A percentile compares a stretch with the other conserved stretches of the same genome.
phyloP scores from a whole-genome alignment of 2,329 filamentous ascomycete genomes.

The Alternaria sp. region DNA sequence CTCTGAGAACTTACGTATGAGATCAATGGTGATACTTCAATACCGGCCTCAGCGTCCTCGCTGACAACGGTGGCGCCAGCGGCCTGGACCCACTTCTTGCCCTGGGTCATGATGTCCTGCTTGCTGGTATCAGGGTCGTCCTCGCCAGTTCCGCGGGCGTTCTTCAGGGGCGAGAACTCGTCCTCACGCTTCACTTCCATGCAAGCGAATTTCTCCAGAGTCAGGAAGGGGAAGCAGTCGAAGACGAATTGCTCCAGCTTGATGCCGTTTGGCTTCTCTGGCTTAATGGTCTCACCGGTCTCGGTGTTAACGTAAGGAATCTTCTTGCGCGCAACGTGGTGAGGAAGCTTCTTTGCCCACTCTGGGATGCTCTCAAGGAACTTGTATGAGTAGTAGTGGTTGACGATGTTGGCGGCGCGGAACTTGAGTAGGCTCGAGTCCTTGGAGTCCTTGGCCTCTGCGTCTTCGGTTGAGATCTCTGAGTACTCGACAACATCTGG shows the following conservation, averaged over 20 bases:
- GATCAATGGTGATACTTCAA: constrained; percentile 91
- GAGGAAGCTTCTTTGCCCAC: constrained; percentile 86
- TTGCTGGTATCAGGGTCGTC: constrained; percentile 95
- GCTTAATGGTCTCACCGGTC: constrained; percentile 83
- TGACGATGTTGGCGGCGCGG: constrained; percentile 98
- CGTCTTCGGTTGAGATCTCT: constrained; percentile 89
- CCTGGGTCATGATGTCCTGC: constrained; percentile 88
- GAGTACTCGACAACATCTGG: constrained; percentile 99
- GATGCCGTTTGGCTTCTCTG: constrained; percentile 94
- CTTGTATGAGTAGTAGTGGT: constrained; percentile 97
- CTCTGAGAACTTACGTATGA: constrained; percentile 81
- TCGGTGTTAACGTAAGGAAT: constrained; percentile 84
- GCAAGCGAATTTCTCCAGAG: constrained; percentile 89
- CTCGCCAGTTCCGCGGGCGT: constrained; percentile 80
- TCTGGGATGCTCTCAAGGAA: constrained; percentile 91
- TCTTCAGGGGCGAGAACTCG: constrained; percentile 98
- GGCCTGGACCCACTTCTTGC: constrained; percentile 82
- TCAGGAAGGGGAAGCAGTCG: constrained; percentile 91
- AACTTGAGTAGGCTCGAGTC: constrained; percentile 87
- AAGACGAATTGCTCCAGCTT: constrained; percentile 99
- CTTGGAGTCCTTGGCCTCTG: constrained; percentile 85
- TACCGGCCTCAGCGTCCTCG: constrained; percentile 65
- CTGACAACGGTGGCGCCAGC: constrained; percentile 79
- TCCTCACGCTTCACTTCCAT: constrained; percentile 97
- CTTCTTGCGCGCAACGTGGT: constrained; percentile 98